Percentiles rank a stretch among this genome's conserved stretches.
Evolutionary conservation across 495 filamentous ascomycete species (phyloP).

Genomic region (Penicillium antarcticum): DNA sequence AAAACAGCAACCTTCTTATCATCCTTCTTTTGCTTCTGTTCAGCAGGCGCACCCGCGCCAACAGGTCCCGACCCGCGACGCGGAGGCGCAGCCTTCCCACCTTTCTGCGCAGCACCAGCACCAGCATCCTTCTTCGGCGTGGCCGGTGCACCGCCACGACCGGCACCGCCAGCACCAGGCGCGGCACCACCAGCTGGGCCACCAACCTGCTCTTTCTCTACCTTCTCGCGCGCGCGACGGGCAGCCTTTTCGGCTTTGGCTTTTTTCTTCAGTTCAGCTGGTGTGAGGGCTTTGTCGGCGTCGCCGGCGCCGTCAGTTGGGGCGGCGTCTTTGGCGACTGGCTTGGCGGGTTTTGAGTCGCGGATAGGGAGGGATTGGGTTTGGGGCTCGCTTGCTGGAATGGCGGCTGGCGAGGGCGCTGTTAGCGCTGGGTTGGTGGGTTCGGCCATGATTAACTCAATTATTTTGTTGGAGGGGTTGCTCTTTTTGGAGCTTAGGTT

Average conservation of each 20-base stretch:
- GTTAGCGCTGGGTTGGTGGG: slow-evolving; percentile 22
- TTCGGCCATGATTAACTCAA: slow-evolving; percentile 30
- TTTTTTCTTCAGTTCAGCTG: slow-evolving; percentile 70
- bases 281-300: slow-evolving; percentile 50
- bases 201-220: slow-evolving; percentile 33
- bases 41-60: slow-evolving; percentile 22
- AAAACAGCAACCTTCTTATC: slow-evolving; percentile 77
- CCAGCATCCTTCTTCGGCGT: slow-evolving; percentile 47
- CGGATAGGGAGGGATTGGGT: slow-evolving; percentile 23
- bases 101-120: slow-evolving; percentile 30
- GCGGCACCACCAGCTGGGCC: slow-evolving; percentile 21
- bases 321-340: slow-evolving; percentile 24
- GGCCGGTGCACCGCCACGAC: slow-evolving; percentile 21
- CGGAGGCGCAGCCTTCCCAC: slow-evolving; percentile 34
- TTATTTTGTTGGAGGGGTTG: slow-evolving; percentile 12
- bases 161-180: slow-evolving; percentile 13
- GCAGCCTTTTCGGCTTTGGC: slow-evolving; percentile 78
- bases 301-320: slow-evolving; percentile 8
- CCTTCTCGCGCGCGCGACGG: slow-evolving; percentile 62
- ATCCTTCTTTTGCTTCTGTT: slow-evolving; percentile 51
- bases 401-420: slow-evolving; percentile 10
- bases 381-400: slow-evolving; percentile 10
- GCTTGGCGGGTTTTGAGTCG: slow-evolving; percentile 27
- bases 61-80: slow-evolving; percentile 41
- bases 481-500: slow-evolving; percentile 17